Evolutionary conservation across 1,139 yeast genomes (phyloP).

Genomic region (Schwanniomyces etchellsii): DNA sequence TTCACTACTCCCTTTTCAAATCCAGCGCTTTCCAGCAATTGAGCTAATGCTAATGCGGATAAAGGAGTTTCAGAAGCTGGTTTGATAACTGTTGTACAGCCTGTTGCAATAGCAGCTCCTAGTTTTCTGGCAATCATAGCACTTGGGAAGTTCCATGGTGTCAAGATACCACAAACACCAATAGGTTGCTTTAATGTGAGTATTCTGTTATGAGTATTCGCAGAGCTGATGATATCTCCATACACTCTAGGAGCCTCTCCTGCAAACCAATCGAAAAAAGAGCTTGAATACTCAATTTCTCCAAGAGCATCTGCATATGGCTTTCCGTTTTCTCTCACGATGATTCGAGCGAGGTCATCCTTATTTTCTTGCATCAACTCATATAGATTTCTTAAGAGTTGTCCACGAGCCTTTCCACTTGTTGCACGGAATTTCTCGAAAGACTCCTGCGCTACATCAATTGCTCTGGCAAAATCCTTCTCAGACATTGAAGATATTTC

Average conservation of each 20-base stretch:
- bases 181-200: conserved; percentile 71
- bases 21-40: conserved; percentile 72
- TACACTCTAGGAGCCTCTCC: conserved; percentile 78
- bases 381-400: conserved; percentile 33
- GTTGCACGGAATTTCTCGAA: conserved; percentile 33
- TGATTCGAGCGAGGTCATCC: conserved; percentile 68
- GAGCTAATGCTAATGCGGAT: conserved; percentile 76
- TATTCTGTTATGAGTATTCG: conserved; percentile 51
- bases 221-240: conserved; percentile 69
- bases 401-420: conserved; percentile 35
- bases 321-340: conserved; percentile 83
- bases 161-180: conserved; percentile 85
- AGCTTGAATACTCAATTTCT: conserved; percentile 72
- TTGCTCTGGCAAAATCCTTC: conserved; percentile 33
- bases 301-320: conserved; percentile 71
- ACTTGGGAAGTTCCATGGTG: conserved; percentile 96
- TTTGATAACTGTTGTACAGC: conserved; percentile 84
- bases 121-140: conserved; percentile 92
- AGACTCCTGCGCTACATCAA: conserved; percentile 30
- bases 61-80: conserved; percentile 91
- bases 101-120: conserved; percentile 91
- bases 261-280: conserved; percentile 81
- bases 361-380: conserved; percentile 57
- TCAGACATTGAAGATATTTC: conserved; percentile 31
- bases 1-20: conserved; percentile 83